Conservation (phyloP, 805 yeast species). For the Zygotorulaspora danielsina region DNA sequence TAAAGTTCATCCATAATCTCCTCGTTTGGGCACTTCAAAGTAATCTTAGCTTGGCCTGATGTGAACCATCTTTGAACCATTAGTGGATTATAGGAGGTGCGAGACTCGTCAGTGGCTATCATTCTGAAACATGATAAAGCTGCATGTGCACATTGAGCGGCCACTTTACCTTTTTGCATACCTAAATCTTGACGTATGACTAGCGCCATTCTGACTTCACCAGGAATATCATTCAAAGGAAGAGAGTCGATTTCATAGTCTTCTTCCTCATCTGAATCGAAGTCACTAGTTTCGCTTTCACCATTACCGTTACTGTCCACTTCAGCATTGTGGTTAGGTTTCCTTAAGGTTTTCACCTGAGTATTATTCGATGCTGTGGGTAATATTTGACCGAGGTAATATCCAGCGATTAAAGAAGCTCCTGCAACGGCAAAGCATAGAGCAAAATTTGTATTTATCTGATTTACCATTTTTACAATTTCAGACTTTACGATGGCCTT, state of each 20-base stretch:
- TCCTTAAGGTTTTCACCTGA: conserved; percentile 16
- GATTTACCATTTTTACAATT: conserved; percentile 16
- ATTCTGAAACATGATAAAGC: conserved; percentile 81
- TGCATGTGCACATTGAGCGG: conserved; percentile 99
- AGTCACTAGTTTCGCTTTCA: conserved; percentile 27
- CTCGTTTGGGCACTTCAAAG: conserved; percentile 65
- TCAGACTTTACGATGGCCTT: no score
- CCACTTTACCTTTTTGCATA: conserved; percentile 93
- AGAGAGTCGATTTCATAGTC: conserved; percentile 57
- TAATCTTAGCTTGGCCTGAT: conserved; percentile 90
- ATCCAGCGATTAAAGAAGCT: conserved; percentile 32
- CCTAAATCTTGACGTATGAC: conserved; percentile 82
- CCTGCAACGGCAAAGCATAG: conserved; percentile 25
- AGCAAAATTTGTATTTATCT: conserved; percentile 17
- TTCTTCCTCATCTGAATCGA: conserved; percentile 35
- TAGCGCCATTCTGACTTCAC: conserved; percentile 82
- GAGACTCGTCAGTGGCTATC: conserved; percentile 48
- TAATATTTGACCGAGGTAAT: conserved; percentile 26
- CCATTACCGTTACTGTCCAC: conserved; percentile 6
- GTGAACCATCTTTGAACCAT: conserved; percentile 72
- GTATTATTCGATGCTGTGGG: conserved; percentile 18
- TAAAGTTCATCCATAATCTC: conserved; percentile 70
- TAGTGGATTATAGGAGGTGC: conserved; percentile 52
- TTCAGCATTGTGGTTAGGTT: conserved; percentile 19
- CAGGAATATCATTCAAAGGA: conserved; percentile 61